These are phyloP conservation scores for Senna tora DNA, from an alignment of 306 rosid species.

Conservation along the genomic window DNA sequence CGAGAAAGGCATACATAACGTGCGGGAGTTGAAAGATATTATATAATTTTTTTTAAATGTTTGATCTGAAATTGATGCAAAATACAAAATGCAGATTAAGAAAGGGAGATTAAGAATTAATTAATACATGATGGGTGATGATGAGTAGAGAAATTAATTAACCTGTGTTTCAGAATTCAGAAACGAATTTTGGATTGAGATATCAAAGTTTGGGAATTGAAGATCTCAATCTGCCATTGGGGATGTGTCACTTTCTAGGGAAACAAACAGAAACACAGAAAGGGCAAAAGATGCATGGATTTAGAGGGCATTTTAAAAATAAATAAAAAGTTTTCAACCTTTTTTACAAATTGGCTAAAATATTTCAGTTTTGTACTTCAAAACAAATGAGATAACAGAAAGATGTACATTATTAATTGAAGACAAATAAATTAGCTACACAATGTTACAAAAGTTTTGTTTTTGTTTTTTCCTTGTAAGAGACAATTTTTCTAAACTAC, in stretches of 20 bases:
- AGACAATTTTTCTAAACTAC: no score
- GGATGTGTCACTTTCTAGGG: constrained; percentile 17
- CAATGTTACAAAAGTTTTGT: neutral
- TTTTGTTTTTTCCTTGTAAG: no score
- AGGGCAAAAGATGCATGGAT: neutral
- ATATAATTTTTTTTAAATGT: neutral
- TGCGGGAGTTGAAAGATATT: constrained; percentile 19
- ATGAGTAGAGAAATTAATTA: constrained; percentile 16
- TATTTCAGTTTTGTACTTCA: neutral
- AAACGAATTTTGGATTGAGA: constrained; percentile 31
- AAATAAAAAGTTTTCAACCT: neutral
- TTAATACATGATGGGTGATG: constrained; percentile 14
- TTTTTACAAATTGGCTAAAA: neutral
- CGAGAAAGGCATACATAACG: neutral
- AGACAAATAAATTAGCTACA: neutral
- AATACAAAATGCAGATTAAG: neutral
- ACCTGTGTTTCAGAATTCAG: constrained; percentile 36
- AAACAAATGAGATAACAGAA: neutral
- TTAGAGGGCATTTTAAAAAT: neutral
- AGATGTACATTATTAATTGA: neutral
- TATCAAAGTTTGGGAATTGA: neutral
- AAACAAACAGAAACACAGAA: neutral
- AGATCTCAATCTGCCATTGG: neutral
- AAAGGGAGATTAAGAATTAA: no score
- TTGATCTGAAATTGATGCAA: neutral